Evolutionary conservation across 768 basidiomycete species (phyloP), one percentile per base, ranked within the genome.

Genomic region (Pulveroboletus ravenelii): DNA sequence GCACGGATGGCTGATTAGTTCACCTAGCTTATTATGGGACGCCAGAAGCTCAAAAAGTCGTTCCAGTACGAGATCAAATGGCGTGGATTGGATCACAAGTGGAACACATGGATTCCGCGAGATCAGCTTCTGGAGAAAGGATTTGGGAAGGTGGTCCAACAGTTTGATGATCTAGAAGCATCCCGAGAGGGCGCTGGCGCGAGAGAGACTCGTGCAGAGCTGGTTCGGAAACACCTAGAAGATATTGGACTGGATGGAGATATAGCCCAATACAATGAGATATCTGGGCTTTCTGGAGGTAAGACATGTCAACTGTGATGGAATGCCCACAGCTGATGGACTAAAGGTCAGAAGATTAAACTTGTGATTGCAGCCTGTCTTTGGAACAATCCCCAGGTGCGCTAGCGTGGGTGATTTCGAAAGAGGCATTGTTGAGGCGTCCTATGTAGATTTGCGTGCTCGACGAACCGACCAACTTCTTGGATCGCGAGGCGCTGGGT

Each of bases 191-290:
- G 94, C 53, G 93, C 95, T 50, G 95, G 94, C 44, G 74, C 86
- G 29, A 84, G 93, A 38, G 94, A 98, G 58, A 95, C 93, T 6
- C 72, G 84, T 32, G 80, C 81, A 14, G 78, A 84, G 60, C 73
- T 89, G 41, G 89, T 97, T 41, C 80, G 94, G 57, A 91, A 93
- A 70, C 91, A 94, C 59, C 72, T 98, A 41, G 93, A 96, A 69
- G 93, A 93, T 58, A 91, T 98, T 57, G 95, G 94, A 32, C 77
- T 98, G 35, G 92, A 97, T 71, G 94, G 94, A 38, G 92, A 97
- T 72, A 97, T 97, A 53, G 94, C 94, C 10, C 92, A 96, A 70
- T 97, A 98, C 72, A 95, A 96, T 63, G 94, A 98, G 72, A 93
- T 97, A 63, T 81, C 82, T 32, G 94, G 95, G 35, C 74, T 97